Base-by-base conservation (phyloP, 1,284 basidiomycete species). In the Boletus smithii region DNA sequence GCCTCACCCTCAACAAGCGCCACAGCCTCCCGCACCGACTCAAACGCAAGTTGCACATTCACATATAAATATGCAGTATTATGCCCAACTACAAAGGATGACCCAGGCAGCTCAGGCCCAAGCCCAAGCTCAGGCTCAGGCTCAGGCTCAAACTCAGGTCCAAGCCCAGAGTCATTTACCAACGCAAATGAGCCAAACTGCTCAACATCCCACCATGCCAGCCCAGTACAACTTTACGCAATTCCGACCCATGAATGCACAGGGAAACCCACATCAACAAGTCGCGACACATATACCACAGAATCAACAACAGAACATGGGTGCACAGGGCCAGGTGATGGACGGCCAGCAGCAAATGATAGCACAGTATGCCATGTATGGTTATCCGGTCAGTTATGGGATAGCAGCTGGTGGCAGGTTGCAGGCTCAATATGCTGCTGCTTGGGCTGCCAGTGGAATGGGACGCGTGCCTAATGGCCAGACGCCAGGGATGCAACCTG, bases 351-450 rank as follows among this genome's bases (percentile, higher is more conserved):
- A 59, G 31, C 58, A 57, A 50, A 63, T 62, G 53, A 59, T 67
- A 57, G 53, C 65, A 43, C 67, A 61, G 33, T 62, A 64, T 47
- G 58, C 59, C 30, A 55, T 71, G 63, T 66, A 67, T 47, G 9
- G 50, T 31, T 69, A 61, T 53, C 53, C 57, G 18, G 51, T 56
- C 36, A 46, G 59, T 38, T 71, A 68, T 43, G 59, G 60, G 50
- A 55, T 69, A 39, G 47, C 62, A 30, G 41, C 51, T 46, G 57
- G 55, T 47, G 30, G 49, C 16, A 52, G 60, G 42, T 13, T 59
- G 30, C 63, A n/a, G 20, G 30, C 52, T 26, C 60, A 45, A 24
- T 67, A 66, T 36, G 54, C 61, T 40, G 54, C 62, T 37, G 54
- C 62, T 42, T 65, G 67, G 69, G 49, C 50, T 50, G 22, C 59